Evolutionary conservation across 495 filamentous ascomycete genomes (phyloP), one percentile per base, ranked within the genome.

Genomic region (Aspergillus homomorphus): DNA sequence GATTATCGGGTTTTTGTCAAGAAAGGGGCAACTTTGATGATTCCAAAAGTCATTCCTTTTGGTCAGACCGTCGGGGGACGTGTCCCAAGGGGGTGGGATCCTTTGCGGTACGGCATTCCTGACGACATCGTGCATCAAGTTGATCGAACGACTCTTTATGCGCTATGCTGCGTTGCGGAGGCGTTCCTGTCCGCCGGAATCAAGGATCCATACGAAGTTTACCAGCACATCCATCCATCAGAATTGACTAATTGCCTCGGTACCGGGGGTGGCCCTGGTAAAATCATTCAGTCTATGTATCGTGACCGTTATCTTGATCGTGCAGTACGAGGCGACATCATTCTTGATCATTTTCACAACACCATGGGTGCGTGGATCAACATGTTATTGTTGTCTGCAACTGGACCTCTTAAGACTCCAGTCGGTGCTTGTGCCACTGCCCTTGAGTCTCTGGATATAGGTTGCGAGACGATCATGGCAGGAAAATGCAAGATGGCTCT

Each of bases 321-420:
- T 73, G 92, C 91, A 16, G 78, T 97, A 22, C 91, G 97, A 73
- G 97, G 97, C 71, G 94, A 99, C 71, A 96, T 99, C 64, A 82
- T 99, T 26, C 91, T 97, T 66, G 94, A 99, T 73, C 97, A 94
- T 10, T 99, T 99, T 83, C 94, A 97, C 81, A 99, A 99, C 77
- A 98, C 92, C 18, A 99, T 98, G 92, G 86, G 89, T 56, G 94
- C 94, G 7, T 99, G 94, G 94, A 92, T 99, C 45, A 99, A 99
- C 79, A 99, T 99, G 94, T 74, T 99, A 65, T 78, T 99, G 48
- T 72, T 99, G 51, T 99, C 94, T 8, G 96, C 93, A 16, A 95
- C 94, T 44, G 94, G 94, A 59, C 94, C 94, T 10, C 96, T 99
- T 77, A 96, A 97, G 81, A 97, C 95, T 1, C 95, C 94, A 9